Conservation (phyloP, 208 protist species). For the Wallacemonas sp. region DNA sequence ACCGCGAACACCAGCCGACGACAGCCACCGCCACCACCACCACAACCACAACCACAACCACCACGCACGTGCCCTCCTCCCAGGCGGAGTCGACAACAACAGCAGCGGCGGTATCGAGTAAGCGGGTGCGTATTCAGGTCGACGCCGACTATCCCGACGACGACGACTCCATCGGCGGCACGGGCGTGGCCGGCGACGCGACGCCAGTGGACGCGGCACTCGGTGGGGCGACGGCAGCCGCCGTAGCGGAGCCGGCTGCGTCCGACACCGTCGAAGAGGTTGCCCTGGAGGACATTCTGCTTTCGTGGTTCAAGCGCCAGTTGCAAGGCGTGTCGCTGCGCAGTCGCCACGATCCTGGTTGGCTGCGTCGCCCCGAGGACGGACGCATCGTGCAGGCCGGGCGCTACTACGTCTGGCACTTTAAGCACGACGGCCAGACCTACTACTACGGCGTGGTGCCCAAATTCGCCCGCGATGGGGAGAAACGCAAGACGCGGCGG, state of each 20-base stretch:
- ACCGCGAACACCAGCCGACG: conserved; percentile 2
- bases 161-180: not conserved
- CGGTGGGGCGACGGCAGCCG: not conserved
- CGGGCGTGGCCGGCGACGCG: too few species aligned
- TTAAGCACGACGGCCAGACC: conserved; percentile 48
- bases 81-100: not conserved
- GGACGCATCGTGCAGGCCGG: conserved; percentile 53
- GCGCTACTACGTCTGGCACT: conserved; percentile 69
- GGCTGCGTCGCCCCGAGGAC: conserved; percentile 39
- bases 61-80: not conserved
- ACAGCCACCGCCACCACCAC: not conserved
- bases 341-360: conserved; percentile 39
- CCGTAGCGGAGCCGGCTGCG: not conserved
- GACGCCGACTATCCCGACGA: conserved; percentile 11
- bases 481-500: conserved; percentile 7
- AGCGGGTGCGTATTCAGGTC: conserved; percentile 2
- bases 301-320: conserved; percentile 59
- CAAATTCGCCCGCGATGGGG: conserved; percentile 36
- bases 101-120: not conserved
- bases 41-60: not conserved
- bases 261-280: conserved; percentile 21
- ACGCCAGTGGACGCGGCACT: not conserved
- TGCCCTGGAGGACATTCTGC: conserved; percentile 40
- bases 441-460: conserved; percentile 69
- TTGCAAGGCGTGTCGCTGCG: conserved; percentile 35